Evolutionary conservation across 2,329 filamentous ascomycete species (phyloP).

Genomic region (Fusarium nanum): DNA sequence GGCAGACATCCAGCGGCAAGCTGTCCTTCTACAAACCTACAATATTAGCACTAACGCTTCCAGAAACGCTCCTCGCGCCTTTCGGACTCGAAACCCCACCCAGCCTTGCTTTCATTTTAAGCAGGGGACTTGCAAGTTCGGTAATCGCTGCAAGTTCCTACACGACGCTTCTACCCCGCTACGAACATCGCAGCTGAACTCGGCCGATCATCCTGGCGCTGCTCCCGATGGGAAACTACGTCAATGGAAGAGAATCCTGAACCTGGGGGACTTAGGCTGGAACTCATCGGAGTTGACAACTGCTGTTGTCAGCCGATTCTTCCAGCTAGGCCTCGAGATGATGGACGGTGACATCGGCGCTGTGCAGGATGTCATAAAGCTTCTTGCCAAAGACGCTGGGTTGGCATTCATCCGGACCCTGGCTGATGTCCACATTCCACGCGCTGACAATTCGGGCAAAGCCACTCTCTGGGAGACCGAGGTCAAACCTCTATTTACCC

Average conservation of each 20-base stretch:
- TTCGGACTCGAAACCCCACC: neutral
- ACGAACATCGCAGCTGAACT: neutral
- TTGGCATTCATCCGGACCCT: neutral
- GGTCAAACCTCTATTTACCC: neutral
- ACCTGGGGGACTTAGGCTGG: neutral
- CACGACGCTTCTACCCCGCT: neutral
- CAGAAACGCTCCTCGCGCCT: neutral
- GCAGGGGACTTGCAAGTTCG: neutral
- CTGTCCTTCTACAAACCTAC: neutral
- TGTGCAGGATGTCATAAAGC: neutral
- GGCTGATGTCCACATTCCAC: neutral
- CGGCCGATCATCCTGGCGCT: neutral
- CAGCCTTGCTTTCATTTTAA: neutral
- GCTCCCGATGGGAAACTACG: neutral
- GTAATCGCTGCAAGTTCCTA: neutral
- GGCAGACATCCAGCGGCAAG: neutral
- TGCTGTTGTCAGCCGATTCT: neutral
- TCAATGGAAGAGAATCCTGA: neutral
- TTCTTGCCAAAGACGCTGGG: neutral
- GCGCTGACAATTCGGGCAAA: rapidly evolving
- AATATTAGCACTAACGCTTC: neutral
- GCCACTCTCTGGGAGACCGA: neutral
- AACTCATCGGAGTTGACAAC: neutral
- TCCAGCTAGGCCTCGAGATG: neutral
- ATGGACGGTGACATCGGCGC: conserved; percentile 1